These are phyloP conservation scores for Amoeboaphelidium protococcarum DNA, from an alignment of 371 early-diverging fungal genomes.

Conservation along the genomic window DNA sequence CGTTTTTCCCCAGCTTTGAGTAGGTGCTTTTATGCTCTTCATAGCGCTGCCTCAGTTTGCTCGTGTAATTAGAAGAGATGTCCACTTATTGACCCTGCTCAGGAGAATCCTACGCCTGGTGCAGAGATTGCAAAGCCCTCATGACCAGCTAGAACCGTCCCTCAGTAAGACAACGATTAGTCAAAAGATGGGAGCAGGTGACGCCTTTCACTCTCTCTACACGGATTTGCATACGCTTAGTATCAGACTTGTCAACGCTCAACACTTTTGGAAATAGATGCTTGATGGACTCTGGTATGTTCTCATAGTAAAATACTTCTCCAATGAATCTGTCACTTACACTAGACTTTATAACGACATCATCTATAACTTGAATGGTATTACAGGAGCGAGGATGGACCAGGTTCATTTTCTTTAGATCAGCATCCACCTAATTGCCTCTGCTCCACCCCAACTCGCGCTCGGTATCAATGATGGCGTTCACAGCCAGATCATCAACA, in stretches of 20 bases:
- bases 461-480: not conserved
- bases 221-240: not conserved
- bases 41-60: too few relatives aligned
- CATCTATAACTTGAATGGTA: constrained; percentile 1
- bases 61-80: too few relatives aligned
- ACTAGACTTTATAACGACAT: not conserved
- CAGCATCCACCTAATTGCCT: not conserved
- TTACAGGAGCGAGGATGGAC: not conserved
- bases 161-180: not conserved
- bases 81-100: too few relatives aligned
- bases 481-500: not conserved
- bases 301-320: not conserved
- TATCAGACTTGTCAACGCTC: not conserved
- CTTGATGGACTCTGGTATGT: not conserved
- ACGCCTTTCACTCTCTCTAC: not conserved
- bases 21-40: too few relatives aligned
- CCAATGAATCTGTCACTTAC: not conserved
- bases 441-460: not conserved
- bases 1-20: too few relatives aligned
- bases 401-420: not conserved
- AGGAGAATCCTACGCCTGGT: not conserved
- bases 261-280: not conserved
- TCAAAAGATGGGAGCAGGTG: not conserved
- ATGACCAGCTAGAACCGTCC: not conserved
- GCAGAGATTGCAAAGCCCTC: not conserved